These are phyloP conservation scores for Triticum dicoccoides DNA, from an alignment of 176 grass and related monocot genomes.

Conservation along the genomic window DNA sequence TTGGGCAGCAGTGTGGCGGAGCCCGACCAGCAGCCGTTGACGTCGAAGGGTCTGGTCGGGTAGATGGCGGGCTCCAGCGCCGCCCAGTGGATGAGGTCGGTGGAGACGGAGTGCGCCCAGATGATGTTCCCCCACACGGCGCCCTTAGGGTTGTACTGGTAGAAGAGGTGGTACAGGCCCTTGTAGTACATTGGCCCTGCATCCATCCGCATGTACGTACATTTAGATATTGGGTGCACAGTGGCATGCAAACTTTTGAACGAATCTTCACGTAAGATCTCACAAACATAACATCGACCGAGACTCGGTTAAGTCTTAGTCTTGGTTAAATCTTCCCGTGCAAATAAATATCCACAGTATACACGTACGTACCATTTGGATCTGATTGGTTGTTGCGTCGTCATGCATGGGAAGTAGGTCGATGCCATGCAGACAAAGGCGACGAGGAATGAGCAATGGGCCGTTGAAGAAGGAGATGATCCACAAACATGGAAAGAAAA, in stretches of 20 bases:
- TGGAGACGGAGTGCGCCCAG: not conserved
- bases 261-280: too few species aligned
- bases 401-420: not conserved
- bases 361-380: not conserved
- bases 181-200: not conserved
- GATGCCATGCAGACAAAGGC: not conserved
- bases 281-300: too few species aligned
- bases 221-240: not conserved
- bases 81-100: not conserved
- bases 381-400: not conserved
- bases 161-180: not conserved
- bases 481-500: not conserved
- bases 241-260: not conserved
- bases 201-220: too few species aligned
- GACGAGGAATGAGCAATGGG: not conserved
- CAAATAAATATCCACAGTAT: not conserved
- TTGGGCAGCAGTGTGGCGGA: not conserved
- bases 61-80: not conserved
- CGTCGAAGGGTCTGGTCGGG: not conserved
- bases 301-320: too few species aligned
- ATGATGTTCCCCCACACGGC: not conserved
- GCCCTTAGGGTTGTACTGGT: not conserved
- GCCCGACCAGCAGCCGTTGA: not conserved
- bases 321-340: too few species aligned
- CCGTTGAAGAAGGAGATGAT: not conserved